Evolutionary conservation across 495 filamentous ascomycete species (phyloP).

Genomic region (Aspergillus homomorphus): DNA sequence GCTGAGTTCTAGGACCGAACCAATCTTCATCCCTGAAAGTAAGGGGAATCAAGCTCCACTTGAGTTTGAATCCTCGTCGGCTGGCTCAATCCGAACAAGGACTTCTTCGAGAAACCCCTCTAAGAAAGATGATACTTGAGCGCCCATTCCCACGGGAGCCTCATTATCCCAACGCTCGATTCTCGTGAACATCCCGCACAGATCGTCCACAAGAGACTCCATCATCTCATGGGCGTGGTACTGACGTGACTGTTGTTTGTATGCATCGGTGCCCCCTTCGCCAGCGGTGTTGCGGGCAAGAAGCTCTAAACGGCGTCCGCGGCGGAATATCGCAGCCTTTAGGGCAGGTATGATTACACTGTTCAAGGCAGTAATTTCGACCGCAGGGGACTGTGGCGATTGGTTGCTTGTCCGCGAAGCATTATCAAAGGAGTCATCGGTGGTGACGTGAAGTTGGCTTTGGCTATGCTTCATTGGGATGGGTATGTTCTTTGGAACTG

Average conservation of each 20-base stretch:
- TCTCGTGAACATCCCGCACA: slow-evolving; percentile 73
- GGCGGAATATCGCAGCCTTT: slow-evolving; percentile 69
- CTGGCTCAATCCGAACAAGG: slow-evolving; percentile 83
- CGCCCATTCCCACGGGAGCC: slow-evolving; percentile 86
- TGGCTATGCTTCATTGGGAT: background rate
- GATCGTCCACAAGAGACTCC: slow-evolving; percentile 69
- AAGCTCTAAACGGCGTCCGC: slow-evolving; percentile 3
- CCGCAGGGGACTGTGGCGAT: slow-evolving; percentile 6
- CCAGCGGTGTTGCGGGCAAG: background rate
- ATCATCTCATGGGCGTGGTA: slow-evolving; percentile 81
- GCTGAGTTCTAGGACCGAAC: no score
- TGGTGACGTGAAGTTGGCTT: slow-evolving; percentile 1
- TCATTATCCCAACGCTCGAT: slow-evolving; percentile 83
- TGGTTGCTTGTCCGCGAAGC: slow-evolving; percentile 17
- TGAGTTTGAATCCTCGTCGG: slow-evolving; percentile 57
- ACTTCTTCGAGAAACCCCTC: slow-evolving; percentile 94
- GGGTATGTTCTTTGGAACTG: slow-evolving; percentile 7
- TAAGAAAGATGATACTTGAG: slow-evolving; percentile 77
- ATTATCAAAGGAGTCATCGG: slow-evolving; percentile 1
- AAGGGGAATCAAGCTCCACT: slow-evolving; percentile 7
- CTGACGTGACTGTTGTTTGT: slow-evolving; percentile 38
- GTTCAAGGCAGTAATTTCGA: slow-evolving; percentile 61
- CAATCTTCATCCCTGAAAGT: background rate
- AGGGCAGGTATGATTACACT: slow-evolving; percentile 89
- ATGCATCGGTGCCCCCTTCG: slow-evolving; percentile 11